phyloP scores from a whole-genome alignment of 2,329 filamentous ascomycete species.

The Calonectria hawksworthii region DNA sequence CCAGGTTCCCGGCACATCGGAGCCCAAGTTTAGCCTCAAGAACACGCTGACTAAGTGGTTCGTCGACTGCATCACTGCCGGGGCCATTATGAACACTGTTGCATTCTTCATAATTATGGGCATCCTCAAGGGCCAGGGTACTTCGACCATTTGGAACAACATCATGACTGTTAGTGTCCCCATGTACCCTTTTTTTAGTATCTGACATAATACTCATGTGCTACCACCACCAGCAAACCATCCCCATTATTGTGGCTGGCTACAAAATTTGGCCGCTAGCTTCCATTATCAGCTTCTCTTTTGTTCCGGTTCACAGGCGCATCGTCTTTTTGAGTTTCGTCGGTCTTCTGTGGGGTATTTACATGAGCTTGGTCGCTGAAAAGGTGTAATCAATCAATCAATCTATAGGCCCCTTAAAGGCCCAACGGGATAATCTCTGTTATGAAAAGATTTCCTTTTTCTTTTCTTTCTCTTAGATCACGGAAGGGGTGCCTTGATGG shows the following conservation, averaged over 20 bases:
- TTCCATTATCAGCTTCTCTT: conserved; percentile 64
- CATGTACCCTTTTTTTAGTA: not conserved
- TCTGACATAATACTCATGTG: conserved; percentile 18
- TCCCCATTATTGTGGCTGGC: conserved; percentile 63
- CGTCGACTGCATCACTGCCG: conserved; percentile 63
- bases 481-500: not conserved
- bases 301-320: conserved; percentile 62
- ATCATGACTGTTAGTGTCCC: conserved; percentile 50
- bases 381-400: conserved; percentile 48
- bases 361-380: conserved; percentile 63
- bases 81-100: conserved; percentile 61
- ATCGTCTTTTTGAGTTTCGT: conserved; percentile 65
- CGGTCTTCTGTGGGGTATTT: conserved; percentile 65
- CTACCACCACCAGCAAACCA: conserved; percentile 56
- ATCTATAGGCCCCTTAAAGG: not conserved
- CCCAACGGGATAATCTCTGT: not conserved
- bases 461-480: not conserved
- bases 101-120: conserved; percentile 64
- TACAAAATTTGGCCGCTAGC: conserved; percentile 68
- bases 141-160: conserved; percentile 54
- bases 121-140: conserved; percentile 57
- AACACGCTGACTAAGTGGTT: conserved; percentile 65
- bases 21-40: conserved; percentile 54
- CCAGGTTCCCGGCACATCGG: conserved; percentile 27
- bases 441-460: not conserved